These are phyloP conservation scores for Colletotrichum australisinense DNA, from an alignment of 2,329 filamentous ascomycete species.

Conservation along the genomic window DNA sequence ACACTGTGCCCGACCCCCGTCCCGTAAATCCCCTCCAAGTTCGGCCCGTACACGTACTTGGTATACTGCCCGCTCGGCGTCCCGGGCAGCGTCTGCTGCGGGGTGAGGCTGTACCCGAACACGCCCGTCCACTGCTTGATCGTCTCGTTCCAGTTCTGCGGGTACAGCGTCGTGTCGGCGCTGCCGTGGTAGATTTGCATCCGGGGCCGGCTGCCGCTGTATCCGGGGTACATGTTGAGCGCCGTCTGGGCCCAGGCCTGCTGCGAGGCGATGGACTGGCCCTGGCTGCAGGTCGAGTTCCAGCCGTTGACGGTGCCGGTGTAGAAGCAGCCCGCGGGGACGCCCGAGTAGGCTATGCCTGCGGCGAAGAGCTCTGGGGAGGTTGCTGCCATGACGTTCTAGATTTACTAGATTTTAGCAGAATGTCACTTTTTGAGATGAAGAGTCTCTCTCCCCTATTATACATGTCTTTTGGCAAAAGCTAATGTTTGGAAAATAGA, in stretches of 20 bases:
- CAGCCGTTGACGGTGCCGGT: constrained; percentile 56
- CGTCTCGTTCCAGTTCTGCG: constrained; percentile 67
- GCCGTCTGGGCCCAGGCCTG: constrained; percentile 61
- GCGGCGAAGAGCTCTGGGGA: constrained; percentile 61
- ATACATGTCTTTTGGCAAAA: no score
- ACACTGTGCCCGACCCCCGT: constrained; percentile 46
- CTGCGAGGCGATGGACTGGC: constrained; percentile 54
- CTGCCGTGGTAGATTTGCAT: constrained; percentile 71
- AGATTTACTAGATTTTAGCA: no score
- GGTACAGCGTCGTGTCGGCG: constrained; percentile 59
- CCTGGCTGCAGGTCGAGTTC: constrained; percentile 64
- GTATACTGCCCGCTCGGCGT: constrained; percentile 44
- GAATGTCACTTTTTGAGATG: no score
- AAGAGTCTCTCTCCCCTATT: no score
- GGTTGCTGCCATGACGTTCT: constrained; percentile 57
- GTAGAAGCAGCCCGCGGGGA: constrained; percentile 57
- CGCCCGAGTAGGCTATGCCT: constrained; percentile 56
- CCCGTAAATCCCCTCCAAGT: constrained; percentile 47
- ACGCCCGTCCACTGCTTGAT: constrained; percentile 67
- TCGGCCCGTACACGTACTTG: constrained; percentile 46
- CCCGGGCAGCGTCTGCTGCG: constrained; percentile 42
- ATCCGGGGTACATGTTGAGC: constrained; percentile 59
- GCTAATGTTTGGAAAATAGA: no score
- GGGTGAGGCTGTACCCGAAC: constrained; percentile 50
- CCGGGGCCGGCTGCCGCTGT: constrained; percentile 60